Evolutionary conservation across 129 eudicot genomes (phyloP).

Genomic region (Heracleum sosnowskyi): DNA sequence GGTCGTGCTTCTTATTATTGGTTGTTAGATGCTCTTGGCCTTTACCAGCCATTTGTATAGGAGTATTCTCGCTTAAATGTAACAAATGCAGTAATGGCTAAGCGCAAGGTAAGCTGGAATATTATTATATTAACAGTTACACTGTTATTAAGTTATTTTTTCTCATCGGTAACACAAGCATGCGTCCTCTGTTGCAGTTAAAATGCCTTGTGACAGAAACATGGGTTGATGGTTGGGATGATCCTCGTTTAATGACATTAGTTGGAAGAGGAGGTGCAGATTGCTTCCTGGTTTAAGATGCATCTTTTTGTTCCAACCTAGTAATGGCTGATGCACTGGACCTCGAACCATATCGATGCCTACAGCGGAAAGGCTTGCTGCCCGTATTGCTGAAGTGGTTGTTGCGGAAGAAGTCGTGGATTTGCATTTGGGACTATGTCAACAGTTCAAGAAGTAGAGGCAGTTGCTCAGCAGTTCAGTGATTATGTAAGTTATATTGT

Average conservation of each 20-base stretch:
- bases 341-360: no score
- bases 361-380: no score
- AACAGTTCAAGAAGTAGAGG: no score
- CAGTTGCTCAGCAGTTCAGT: no score
- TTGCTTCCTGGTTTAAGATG: no score
- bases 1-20: conserved; percentile 93
- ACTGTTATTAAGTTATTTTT: background rate
- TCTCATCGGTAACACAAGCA: background rate
- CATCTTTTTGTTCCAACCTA: no score
- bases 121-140: background rate
- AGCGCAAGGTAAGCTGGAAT: conserved; percentile 58
- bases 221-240: conserved; percentile 99
- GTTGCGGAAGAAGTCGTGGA: no score
- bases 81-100: conserved; percentile 92
- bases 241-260: conserved; percentile 96
- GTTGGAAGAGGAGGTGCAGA: no score
- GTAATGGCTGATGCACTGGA: no score
- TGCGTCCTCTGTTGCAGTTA: conserved; percentile 37
- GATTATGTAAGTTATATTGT: no score
- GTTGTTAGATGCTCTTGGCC: conserved; percentile 75
- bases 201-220: conserved; percentile 92
- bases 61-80: conserved; percentile 81
- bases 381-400: no score
- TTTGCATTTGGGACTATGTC: no score
- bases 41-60: conserved; percentile 90